Percentiles rank a stretch among this genome's conserved stretches.
Evolutionary conservation across 2,329 filamentous ascomycete species (phyloP).

Genomic region (Sporothrix schenckii): DNA sequence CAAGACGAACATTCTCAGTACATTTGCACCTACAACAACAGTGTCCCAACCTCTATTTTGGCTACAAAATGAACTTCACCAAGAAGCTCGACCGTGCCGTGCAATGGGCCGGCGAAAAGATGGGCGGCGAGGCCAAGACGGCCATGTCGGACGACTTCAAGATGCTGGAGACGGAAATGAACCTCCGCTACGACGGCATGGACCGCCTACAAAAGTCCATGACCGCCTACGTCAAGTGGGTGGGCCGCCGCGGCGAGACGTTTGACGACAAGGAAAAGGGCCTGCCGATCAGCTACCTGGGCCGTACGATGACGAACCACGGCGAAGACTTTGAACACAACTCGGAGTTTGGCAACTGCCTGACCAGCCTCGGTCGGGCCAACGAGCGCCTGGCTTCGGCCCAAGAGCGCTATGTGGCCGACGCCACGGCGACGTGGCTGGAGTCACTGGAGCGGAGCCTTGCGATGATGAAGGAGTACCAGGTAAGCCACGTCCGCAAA

Average conservation of each 20-base stretch:
- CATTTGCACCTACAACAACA: not conserved
- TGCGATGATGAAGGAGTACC: conserved; percentile 96
- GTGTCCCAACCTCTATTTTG: not conserved
- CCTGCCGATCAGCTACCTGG: conserved; percentile 76
- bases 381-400: conserved; percentile 85
- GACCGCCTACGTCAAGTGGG: conserved; percentile 82
- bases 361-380: conserved; percentile 77
- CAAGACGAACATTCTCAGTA: not conserved
- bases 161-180: conserved; percentile 86
- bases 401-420: conserved; percentile 79
- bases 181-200: conserved; percentile 84
- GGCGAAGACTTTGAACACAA: conserved; percentile 91
- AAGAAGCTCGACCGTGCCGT: conserved; percentile 95
- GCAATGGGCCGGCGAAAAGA: conserved; percentile 97
- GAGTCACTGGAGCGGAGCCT: conserved; percentile 88
- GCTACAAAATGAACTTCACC: conserved; percentile 56
- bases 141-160: conserved; percentile 89
- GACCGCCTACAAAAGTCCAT: conserved; percentile 86
- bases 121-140: conserved; percentile 89
- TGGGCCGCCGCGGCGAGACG: conserved; percentile 79
- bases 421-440: conserved; percentile 81
- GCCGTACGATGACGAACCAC: conserved; percentile 82
- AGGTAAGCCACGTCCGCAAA: conserved; percentile 59
- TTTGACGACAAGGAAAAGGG: conserved; percentile 84
- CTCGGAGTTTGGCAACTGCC: conserved; percentile 86